Evolutionary conservation across 495 filamentous ascomycete genomes (phyloP).

Genomic region (Lepidopterella palustris): DNA sequence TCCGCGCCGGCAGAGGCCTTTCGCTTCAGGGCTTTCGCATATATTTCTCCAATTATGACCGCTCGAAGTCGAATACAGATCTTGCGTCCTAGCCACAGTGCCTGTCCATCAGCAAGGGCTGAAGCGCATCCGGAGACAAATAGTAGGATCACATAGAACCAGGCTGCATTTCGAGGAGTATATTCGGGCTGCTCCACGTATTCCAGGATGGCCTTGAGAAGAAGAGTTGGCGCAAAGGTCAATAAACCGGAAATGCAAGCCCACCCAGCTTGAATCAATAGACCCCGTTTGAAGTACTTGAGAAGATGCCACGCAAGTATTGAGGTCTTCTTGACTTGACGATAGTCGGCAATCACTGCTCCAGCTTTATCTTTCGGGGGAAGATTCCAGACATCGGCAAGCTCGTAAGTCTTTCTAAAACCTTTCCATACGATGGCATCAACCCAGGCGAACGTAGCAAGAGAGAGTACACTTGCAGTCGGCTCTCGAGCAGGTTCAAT

Average conservation of each 20-base stretch:
- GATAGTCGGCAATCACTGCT: slow-evolving; percentile 68
- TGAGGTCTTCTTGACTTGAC: slow-evolving; percentile 77
- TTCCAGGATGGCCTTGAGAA: slow-evolving; percentile 84
- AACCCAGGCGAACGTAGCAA: slow-evolving; percentile 86
- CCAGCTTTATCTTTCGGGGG: slow-evolving; percentile 81
- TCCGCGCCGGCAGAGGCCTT: slow-evolving; percentile 77
- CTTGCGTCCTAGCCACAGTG: slow-evolving; percentile 89
- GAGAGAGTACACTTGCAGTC: slow-evolving; percentile 76
- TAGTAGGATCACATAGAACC: slow-evolving; percentile 90
- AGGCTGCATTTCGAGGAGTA: slow-evolving; percentile 81
- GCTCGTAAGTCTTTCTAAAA: slow-evolving; percentile 77
- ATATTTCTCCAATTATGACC: slow-evolving; percentile 95
- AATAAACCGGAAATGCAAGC: slow-evolving; percentile 70
- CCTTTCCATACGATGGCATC: slow-evolving; percentile 84
- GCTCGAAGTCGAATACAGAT: slow-evolving; percentile 89
- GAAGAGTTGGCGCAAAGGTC: slow-evolving; percentile 83
- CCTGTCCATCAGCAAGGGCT: slow-evolving; percentile 74
- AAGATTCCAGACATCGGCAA: slow-evolving; percentile 88
- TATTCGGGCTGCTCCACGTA: slow-evolving; percentile 79
- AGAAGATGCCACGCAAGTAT: slow-evolving; percentile 73
- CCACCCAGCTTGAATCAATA: slow-evolving; percentile 74
- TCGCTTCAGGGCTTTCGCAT: slow-evolving; percentile 89
- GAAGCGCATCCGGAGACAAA: slow-evolving; percentile 71
- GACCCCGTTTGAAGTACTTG: slow-evolving; percentile 70
- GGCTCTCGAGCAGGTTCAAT: slow-evolving; percentile 82